Evolutionary conservation across 371 early-diverging fungal genomes (phyloP), one percentile per base, ranked within the genome.

Genomic region (Mortierella sp.): DNA sequence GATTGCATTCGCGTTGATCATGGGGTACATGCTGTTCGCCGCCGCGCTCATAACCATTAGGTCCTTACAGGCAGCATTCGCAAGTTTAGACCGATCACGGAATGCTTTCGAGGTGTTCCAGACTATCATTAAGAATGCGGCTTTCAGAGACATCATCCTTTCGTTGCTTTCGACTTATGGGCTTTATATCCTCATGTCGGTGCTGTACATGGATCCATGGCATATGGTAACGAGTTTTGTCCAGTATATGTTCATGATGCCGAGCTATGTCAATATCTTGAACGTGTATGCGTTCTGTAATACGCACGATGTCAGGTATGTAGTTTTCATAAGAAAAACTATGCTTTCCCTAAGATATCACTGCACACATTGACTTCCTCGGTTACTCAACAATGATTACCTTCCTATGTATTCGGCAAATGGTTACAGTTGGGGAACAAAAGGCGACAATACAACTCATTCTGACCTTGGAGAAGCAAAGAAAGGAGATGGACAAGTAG

Each of bases 391-490:
- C 19, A 31, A 23, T 48, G 27, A 60, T 23, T 26, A 3, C 37
- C 9, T 19, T 47, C 55, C 19, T 49, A 42, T 31, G 6, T 57
- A n/a, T n/a, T n/a, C n/a, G n/a, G n/a, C n/a, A n/a, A n/a, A n/a
- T n/a, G n/a, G n/a, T n/a, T n/a, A n/a, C n/a, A 82, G 94, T 31
- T 96, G 97, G 97, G 97, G 97, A n/a, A 96, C 97, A 11, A 95
- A 95, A 78, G 96, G 96, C 51, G 94, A 90, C 65, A 91, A 88
- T 50, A 49, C 70, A 0, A 60, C 81, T 0, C 66, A 81, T 15
- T 81, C 80, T 66, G 75, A 80, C 44, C 44, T 65, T 44, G 67
- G 73, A 41, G 66, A 68, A 80, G 87, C 75, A 79, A 79, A 82
- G 56, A 82, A 85, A 65, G 64, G 79, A 42, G 86, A 87, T 32